A percentile compares a stretch with the other conserved stretches of the same genome.
Evolutionary conservation across 2,329 filamentous ascomycete genomes (phyloP).

Genomic region (Aspergillus calidoustus): DNA sequence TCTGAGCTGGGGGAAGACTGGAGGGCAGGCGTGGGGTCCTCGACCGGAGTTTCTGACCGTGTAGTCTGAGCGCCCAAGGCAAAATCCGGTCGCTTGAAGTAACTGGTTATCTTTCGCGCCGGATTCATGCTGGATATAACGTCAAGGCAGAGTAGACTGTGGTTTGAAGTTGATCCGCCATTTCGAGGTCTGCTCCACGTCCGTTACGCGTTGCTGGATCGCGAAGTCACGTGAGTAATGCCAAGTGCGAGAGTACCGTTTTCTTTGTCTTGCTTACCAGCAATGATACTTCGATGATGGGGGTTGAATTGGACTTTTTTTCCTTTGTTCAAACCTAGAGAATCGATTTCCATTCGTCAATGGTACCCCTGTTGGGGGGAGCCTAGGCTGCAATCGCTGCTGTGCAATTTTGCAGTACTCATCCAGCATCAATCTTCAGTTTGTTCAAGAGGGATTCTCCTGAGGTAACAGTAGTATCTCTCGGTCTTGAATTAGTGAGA

Average conservation of each 20-base stretch:
- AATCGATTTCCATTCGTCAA: no score
- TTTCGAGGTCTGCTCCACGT: slow-evolving; percentile 16
- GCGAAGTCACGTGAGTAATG: slow-evolving; percentile 26
- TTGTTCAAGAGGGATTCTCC: no score
- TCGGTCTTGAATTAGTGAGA: neutral
- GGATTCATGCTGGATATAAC: slow-evolving; percentile 29
- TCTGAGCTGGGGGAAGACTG: slow-evolving; percentile 36
- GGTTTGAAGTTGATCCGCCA: slow-evolving; percentile 2
- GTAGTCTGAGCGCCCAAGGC: slow-evolving; percentile 9
- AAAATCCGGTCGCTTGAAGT: slow-evolving; percentile 49
- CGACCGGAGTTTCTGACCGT: slow-evolving; percentile 4
- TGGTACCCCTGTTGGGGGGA: no score
- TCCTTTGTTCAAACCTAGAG: neutral
- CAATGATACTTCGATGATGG: neutral
- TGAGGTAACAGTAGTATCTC: neutral
- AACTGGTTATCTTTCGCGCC: slow-evolving; percentile 48
- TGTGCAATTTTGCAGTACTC: no score
- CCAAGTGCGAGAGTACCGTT: neutral
- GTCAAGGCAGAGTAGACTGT: neutral
- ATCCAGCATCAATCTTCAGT: no score
- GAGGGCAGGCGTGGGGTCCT: slow-evolving; percentile 24
- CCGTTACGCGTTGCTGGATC: slow-evolving; percentile 19
- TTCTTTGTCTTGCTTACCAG: neutral
- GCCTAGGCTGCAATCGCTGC: no score
- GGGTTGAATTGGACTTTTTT: neutral